phyloP scores from a whole-genome alignment of 2,329 filamentous ascomycete genomes.

The Xylogone sp. region DNA sequence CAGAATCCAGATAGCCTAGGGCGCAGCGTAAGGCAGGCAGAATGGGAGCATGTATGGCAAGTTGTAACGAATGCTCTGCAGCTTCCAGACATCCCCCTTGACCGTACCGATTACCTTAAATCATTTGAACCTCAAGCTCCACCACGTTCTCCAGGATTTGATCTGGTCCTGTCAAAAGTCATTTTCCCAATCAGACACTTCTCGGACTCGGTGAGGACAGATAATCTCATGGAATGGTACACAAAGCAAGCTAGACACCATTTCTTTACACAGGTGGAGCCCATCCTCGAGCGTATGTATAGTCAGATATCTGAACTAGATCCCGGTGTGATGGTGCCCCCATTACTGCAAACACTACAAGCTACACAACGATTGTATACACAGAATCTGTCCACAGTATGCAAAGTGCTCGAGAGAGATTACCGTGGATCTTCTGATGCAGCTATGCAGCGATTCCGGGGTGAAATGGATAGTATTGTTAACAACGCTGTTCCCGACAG shows the following conservation, averaged over 20 bases:
- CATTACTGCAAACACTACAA: constrained; percentile 55
- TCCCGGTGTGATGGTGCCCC: constrained; percentile 42
- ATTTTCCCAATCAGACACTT: constrained; percentile 46
- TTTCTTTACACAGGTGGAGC: constrained; percentile 56
- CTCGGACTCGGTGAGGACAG: constrained; percentile 29
- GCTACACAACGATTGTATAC: constrained; percentile 55
- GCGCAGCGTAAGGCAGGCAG: constrained; percentile 39
- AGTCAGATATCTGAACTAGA: constrained; percentile 20
- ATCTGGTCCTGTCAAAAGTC: constrained; percentile 49
- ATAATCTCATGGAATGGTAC: constrained; percentile 58
- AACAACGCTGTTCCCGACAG: constrained; percentile 56
- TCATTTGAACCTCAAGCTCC: constrained; percentile 12
- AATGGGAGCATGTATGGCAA: constrained; percentile 61
- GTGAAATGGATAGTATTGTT: constrained; percentile 62
- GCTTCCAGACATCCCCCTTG: constrained; percentile 47
- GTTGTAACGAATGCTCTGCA: constrained; percentile 54
- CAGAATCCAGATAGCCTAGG: not conserved
- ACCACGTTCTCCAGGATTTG: constrained; percentile 37
- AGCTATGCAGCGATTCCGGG: constrained; percentile 48
- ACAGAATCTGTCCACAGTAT: constrained; percentile 49
- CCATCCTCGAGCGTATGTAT: constrained; percentile 43
- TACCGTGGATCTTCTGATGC: constrained; percentile 30
- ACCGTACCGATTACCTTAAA: constrained; percentile 31
- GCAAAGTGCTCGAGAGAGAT: constrained; percentile 39
- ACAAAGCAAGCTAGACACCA: constrained; percentile 57